Conservation (phyloP, 176 grass and related monocot species). For the sorghum (Sorghum bicolor) region Sorghum_bicolor_NCBIv3 NC_012870.2:74766001-74766500, state of each 20-base stretch:
- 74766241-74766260: neutral
- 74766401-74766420: neutral
- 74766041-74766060: neutral
- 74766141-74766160: constrained; percentile 18
- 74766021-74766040: constrained; percentile 1
- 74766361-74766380: neutral
- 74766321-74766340: neutral
- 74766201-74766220: neutral
- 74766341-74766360: neutral
- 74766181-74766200: constrained; percentile 32
- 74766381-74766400: neutral
- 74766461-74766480: too few species aligned
- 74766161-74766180: constrained; percentile 19
- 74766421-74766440: too few species aligned
- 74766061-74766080: constrained; percentile 17
- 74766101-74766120: too few species aligned
- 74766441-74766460: neutral
- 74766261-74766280: neutral
- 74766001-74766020: constrained; percentile 29
- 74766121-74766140: neutral
- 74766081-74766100: constrained; percentile 3
- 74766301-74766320: neutral
- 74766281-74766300: neutral
- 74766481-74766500: neutral
- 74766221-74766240: neutral